Evolutionary conservation across 371 early-diverging fungal genomes (phyloP).

Genomic region (Conidiobolus incongruus): DNA sequence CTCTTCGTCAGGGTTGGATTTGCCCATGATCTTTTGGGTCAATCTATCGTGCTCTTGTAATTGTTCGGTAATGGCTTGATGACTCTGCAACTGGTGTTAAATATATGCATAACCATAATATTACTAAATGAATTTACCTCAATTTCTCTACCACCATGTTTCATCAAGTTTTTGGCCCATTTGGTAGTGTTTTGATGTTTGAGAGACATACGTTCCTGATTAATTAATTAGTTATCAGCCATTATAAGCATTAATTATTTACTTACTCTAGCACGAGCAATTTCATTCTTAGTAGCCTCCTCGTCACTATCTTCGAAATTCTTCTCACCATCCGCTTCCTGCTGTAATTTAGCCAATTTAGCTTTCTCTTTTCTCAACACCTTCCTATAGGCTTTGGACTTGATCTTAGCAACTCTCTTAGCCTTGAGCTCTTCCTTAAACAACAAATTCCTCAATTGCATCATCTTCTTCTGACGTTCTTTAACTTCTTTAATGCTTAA

Average conservation of each 20-base stretch:
- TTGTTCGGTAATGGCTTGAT: conserved; percentile 67
- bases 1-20: conserved; percentile 23
- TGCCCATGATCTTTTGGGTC: conserved; percentile 56
- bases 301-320: too few species aligned
- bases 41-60: conserved; percentile 59
- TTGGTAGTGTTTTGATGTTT: conserved; percentile 85
- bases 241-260: background rate
- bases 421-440: conserved; percentile 80
- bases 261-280: conserved; percentile 34
- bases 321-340: conserved; percentile 47
- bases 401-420: conserved; percentile 87
- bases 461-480: conserved; percentile 46
- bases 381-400: conserved; percentile 74
- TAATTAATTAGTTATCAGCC: background rate
- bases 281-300: conserved; percentile 38
- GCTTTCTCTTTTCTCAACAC: conserved; percentile 49
- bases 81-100: too few species aligned
- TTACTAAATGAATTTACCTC: conserved; percentile 9
- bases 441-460: conserved; percentile 78
- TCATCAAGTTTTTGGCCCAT: conserved; percentile 73
- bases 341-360: conserved; percentile 16
- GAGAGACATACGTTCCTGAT: conserved; percentile 72
- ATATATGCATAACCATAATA: background rate
- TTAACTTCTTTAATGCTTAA: conserved; percentile 57
- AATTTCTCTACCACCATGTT: conserved; percentile 36